A percentile compares a stretch with the other conserved stretches of the same genome.
These are phyloP conservation scores for Pistacia vera DNA, from an alignment of 345 rosid species.

Conservation along the genomic window DNA sequence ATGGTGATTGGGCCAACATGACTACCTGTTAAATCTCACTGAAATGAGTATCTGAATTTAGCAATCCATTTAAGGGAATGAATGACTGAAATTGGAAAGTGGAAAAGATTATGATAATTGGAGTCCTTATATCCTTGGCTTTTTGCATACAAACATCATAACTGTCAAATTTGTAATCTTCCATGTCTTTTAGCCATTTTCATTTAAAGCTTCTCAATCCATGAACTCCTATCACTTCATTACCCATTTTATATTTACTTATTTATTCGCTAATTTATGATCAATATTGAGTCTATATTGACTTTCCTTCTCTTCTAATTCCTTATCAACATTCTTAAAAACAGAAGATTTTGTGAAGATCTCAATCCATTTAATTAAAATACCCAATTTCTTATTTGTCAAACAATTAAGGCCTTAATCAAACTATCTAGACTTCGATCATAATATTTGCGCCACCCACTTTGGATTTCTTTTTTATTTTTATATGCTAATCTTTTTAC, in stretches of 20 bases:
- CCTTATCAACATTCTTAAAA: conserved; percentile 2
- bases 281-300: conserved; percentile 10
- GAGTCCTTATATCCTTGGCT: conserved; percentile 7
- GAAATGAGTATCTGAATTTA: no score
- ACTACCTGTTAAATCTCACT: no score
- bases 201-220: background rate
- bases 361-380: conserved; percentile 15
- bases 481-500: no score
- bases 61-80: no score
- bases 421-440: background rate
- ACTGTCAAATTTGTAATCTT: conserved; percentile 16
- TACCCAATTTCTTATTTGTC: background rate
- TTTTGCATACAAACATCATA: background rate
- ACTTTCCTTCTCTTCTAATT: conserved; percentile 9
- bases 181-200: conserved; percentile 17
- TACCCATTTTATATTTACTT: background rate
- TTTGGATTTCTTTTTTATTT: no score
- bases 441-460: conserved; percentile 7
- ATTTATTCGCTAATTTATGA: background rate
- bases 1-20: no score
- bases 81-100: no score
- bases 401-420: conserved; percentile 7
- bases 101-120: no score
- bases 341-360: conserved; percentile 25
- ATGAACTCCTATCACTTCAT: background rate